A percentile compares a stretch with the other conserved stretches of the same genome.
These are phyloP conservation scores for Colletotrichum caudatum DNA, from an alignment of 2,329 filamentous ascomycete species.

Conservation along the genomic window DNA sequence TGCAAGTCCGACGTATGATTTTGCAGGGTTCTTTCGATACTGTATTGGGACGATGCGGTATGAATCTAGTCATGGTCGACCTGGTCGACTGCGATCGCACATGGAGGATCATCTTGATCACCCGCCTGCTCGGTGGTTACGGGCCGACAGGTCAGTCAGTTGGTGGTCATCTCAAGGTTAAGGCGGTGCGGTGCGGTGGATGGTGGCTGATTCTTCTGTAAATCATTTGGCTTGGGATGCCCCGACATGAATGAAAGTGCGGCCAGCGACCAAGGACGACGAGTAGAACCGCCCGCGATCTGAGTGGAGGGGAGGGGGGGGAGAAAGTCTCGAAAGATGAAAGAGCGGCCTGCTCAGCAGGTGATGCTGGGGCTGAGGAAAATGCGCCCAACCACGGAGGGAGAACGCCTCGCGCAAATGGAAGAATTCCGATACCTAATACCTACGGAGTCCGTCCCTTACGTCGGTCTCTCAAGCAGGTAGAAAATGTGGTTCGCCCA, in stretches of 20 bases:
- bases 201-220: constrained; percentile 5
- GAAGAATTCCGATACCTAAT: constrained; percentile 16
- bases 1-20: constrained; percentile 21
- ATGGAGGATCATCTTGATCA: constrained; percentile 15
- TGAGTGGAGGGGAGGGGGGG: too few relatives aligned
- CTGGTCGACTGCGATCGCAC: constrained; percentile 7
- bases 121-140: constrained; percentile 30
- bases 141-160: constrained; percentile 12
- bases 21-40: background rate
- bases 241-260: constrained; percentile 3
- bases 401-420: constrained; percentile 38
- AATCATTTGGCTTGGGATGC: background rate
- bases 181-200: constrained; percentile 7
- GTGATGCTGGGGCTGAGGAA: constrained; percentile 36
- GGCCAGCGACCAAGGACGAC: background rate
- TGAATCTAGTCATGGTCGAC: background rate
- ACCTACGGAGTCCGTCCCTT: too few relatives aligned
- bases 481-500: constrained; percentile 11
- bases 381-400: constrained; percentile 20
- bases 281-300: background rate
- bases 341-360: background rate
- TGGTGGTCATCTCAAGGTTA: constrained; percentile 4
- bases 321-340: background rate
- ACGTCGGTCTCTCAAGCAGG: background rate
- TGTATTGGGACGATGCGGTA: background rate